Evolutionary conservation across 192 early-diverging fungal species (phyloP).

Genomic region (Dissophora globulifera): DNA sequence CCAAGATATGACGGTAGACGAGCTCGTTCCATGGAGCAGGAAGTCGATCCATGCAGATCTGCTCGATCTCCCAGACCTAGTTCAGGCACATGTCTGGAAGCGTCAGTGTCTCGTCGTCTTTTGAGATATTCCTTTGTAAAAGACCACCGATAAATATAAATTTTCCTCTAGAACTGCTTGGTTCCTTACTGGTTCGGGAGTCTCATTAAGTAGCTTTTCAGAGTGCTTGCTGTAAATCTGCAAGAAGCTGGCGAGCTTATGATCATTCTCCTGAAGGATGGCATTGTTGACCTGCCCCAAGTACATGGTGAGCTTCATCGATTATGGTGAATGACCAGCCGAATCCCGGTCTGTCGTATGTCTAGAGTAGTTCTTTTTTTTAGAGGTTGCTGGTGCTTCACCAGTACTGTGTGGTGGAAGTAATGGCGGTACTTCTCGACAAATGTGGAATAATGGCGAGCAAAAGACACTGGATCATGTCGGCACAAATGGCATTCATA

Average conservation of each 20-base stretch:
- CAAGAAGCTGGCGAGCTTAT: conserved; percentile 21
- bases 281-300: conserved; percentile 40
- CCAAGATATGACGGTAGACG: conserved; percentile 51
- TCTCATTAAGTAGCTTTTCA: conserved; percentile 25
- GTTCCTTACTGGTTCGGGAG: conserved; percentile 24
- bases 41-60: conserved; percentile 21
- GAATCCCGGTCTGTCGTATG: too few species aligned
- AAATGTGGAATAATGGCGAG: too few species aligned
- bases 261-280: conserved; percentile 21
- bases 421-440: too few species aligned
- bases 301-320: conserved; percentile 39
- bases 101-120: too few species aligned
- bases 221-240: conserved; percentile 26
- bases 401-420: too few species aligned
- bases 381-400: too few species aligned
- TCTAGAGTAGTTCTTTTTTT: too few species aligned
- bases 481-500: too few species aligned
- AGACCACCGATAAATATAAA: background rate
- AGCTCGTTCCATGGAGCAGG: conserved; percentile 62
- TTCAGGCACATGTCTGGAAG: too few species aligned
- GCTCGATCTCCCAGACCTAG: conserved; percentile 26
- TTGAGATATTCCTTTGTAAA: background rate
- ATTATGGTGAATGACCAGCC: too few species aligned
- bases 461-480: too few species aligned
- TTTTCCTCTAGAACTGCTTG: too few species aligned